Conservation (phyloP, 495 filamentous ascomycete species). For the Neurospora hispaniola region DNA sequence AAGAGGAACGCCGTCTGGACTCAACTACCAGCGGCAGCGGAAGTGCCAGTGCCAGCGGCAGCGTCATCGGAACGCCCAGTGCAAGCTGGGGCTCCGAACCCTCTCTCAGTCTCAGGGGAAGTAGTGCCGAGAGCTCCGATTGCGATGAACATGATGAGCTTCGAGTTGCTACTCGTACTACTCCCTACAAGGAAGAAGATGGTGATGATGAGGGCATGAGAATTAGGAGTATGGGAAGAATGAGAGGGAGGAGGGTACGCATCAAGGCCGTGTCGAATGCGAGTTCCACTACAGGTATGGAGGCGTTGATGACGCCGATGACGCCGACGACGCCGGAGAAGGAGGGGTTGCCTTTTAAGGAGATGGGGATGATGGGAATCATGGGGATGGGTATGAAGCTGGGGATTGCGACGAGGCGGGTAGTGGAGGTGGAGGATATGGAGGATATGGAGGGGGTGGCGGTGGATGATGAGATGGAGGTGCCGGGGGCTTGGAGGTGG, state of each 20-base stretch:
- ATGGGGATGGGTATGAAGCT: background rate
- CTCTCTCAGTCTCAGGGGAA: background rate
- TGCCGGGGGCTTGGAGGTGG: slow-evolving; percentile 16
- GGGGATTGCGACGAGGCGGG: no score
- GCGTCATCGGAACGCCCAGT: background rate
- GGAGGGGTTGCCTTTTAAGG: background rate
- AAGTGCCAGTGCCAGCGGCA: background rate
- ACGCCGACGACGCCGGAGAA: background rate
- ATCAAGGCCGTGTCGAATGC: background rate
- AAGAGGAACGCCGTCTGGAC: background rate
- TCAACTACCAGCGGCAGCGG: no score
- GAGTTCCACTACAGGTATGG: background rate
- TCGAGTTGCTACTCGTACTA: background rate
- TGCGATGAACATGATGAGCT: background rate
- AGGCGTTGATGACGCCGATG: background rate
- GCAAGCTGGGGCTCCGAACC: background rate
- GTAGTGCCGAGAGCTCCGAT: background rate
- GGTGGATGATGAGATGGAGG: background rate
- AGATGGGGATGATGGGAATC: slow-evolving; percentile 1
- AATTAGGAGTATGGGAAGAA: background rate
- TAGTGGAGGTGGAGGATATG: no score
- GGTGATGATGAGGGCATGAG: background rate
- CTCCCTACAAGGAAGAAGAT: background rate
- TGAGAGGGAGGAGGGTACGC: background rate
- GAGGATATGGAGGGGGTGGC: background rate